Percentiles rank a stretch among this genome's conserved stretches.
phyloP scores from a whole-genome alignment of 1,284 basidiomycete genomes.

The Kalmanozyma brasiliensis region DNA sequence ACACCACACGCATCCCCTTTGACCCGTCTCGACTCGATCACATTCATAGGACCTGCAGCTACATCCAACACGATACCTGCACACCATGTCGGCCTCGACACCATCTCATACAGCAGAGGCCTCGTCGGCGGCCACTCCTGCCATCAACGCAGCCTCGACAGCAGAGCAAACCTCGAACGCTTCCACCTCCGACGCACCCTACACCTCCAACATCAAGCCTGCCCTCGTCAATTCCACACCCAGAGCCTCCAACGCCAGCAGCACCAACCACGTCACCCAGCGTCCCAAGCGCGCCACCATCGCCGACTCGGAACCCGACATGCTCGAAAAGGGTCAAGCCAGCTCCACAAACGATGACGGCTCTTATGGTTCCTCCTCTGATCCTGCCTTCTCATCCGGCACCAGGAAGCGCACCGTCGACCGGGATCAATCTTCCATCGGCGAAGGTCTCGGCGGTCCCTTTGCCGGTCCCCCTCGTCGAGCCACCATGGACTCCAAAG shows the following conservation, averaged over 20 bases:
- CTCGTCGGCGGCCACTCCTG: background rate
- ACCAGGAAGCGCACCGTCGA: slow-evolving; percentile 20
- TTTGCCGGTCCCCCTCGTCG: slow-evolving; percentile 49
- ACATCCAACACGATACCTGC: no score
- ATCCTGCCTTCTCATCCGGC: slow-evolving; percentile 12
- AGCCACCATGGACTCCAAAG: slow-evolving; percentile 42
- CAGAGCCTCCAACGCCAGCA: slow-evolving; percentile 11
- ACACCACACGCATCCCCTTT: no score
- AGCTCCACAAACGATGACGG: slow-evolving; percentile 27
- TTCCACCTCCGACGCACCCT: slow-evolving; percentile 16
- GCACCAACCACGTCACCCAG: slow-evolving; percentile 29
- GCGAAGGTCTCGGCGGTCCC: slow-evolving; percentile 39
- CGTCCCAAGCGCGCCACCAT: slow-evolving; percentile 48
- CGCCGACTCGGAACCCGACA: slow-evolving; percentile 33
- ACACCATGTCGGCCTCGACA: no score
- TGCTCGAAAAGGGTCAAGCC: slow-evolving; percentile 45
- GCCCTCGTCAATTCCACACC: slow-evolving; percentile 7
- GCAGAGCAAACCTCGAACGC: slow-evolving; percentile 4
- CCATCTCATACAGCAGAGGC: no score
- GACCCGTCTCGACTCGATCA: no score
- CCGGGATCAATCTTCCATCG: slow-evolving; percentile 33
- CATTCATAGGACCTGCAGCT: no score
- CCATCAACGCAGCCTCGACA: background rate
- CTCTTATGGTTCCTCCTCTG: slow-evolving; percentile 24
- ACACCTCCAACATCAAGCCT: slow-evolving; percentile 8